These are phyloP conservation scores for Salix exigua DNA, from an alignment of 345 rosid genomes.

Conservation along the genomic window DNA sequence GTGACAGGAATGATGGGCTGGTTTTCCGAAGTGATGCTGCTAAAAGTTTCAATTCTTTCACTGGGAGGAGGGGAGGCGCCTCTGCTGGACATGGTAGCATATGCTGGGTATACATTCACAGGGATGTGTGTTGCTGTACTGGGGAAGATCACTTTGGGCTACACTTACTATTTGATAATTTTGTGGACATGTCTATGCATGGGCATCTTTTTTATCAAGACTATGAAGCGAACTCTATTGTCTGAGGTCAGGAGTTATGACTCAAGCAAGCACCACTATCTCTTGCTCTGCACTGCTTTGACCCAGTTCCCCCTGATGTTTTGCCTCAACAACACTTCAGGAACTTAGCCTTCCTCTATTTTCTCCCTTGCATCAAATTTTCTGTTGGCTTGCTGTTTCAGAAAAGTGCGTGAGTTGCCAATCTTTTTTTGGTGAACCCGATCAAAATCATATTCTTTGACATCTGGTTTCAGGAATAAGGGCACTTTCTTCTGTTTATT, in stretches of 20 bases:
- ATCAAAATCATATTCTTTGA: too few species aligned
- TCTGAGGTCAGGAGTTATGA: constrained; percentile 28
- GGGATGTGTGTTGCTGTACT: constrained; percentile 48
- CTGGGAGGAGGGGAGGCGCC: too few species aligned
- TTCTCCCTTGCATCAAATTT: not conserved
- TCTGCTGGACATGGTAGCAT: too few species aligned
- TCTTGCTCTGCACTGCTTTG: constrained; percentile 30
- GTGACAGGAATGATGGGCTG: constrained; percentile 50
- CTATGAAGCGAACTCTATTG: constrained; percentile 40
- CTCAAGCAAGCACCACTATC: constrained; percentile 31
- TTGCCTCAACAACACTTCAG: constrained; percentile 33
- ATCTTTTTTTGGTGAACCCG: too few species aligned
- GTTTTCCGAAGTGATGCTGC: too few species aligned
- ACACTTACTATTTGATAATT: constrained; percentile 38
- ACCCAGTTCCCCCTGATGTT: constrained; percentile 34
- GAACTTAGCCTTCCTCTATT: constrained; percentile 9
- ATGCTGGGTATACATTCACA: constrained; percentile 2
- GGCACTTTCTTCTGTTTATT: too few species aligned
- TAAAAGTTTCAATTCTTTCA: too few species aligned
- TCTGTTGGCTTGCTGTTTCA: too few species aligned
- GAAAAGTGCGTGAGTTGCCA: too few species aligned
- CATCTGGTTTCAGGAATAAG: too few species aligned
- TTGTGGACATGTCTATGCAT: constrained; percentile 49
- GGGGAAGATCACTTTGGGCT: constrained; percentile 35
- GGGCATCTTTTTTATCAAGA: constrained; percentile 54